phyloP scores from a whole-genome alignment of 1,284 basidiomycete species.

The Cronartium quercuum region DNA sequence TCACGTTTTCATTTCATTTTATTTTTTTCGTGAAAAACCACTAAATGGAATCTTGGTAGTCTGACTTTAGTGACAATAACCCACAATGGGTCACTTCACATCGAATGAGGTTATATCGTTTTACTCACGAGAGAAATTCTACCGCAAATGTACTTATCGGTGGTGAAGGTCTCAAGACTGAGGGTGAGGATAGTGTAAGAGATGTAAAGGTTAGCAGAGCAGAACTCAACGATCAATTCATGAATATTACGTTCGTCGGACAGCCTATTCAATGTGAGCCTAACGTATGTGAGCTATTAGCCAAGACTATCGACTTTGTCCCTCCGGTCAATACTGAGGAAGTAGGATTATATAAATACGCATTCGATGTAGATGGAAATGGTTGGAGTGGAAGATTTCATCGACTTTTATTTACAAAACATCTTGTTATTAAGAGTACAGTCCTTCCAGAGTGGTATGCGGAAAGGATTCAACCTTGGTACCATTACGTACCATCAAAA shows the following conservation, averaged over 20 bases:
- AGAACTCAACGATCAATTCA: slow-evolving; percentile 41
- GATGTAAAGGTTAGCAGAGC: slow-evolving; percentile 20
- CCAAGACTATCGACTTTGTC: slow-evolving; percentile 44
- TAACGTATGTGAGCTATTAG: slow-evolving; percentile 45
- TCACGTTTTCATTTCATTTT: too few relatives aligned
- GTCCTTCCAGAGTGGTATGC: slow-evolving; percentile 38
- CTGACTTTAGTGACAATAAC: slow-evolving; percentile 7
- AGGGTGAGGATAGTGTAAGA: slow-evolving; percentile 37
- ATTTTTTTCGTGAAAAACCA: too few relatives aligned
- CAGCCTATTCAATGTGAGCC: slow-evolving; percentile 46
- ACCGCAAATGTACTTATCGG: slow-evolving; percentile 42
- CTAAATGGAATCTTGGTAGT: background rate
- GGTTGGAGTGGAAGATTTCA: slow-evolving; percentile 51
- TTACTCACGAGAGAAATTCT: slow-evolving; percentile 42
- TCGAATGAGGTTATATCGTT: slow-evolving; percentile 45
- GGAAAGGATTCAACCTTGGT: slow-evolving; percentile 36
- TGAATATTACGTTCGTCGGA: slow-evolving; percentile 44
- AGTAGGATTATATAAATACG: slow-evolving; percentile 39
- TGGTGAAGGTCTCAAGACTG: slow-evolving; percentile 13
- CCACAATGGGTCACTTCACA: slow-evolving; percentile 44
- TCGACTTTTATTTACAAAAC: slow-evolving; percentile 18
- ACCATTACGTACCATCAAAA: slow-evolving; percentile 31
- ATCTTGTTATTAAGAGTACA: slow-evolving; percentile 9
- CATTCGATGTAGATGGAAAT: slow-evolving; percentile 53
- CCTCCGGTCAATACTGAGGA: slow-evolving; percentile 30